These are phyloP conservation scores for Pseudoneurospora amorphoporcata DNA, from an alignment of 495 filamentous ascomycete species.

Conservation along the genomic window DNA sequence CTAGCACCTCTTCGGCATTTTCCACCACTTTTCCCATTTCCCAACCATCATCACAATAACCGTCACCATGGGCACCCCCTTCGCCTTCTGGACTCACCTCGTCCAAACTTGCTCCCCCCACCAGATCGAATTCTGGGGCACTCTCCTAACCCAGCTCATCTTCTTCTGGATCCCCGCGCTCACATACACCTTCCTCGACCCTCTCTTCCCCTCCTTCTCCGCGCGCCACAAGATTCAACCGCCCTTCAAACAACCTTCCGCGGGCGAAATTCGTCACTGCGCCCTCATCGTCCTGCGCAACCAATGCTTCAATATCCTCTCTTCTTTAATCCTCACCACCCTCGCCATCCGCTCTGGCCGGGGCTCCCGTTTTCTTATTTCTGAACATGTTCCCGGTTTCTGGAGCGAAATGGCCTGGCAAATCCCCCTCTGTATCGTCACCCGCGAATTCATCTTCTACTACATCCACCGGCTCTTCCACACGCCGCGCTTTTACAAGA, in stretches of 20 bases:
- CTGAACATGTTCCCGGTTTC: constrained; percentile 22
- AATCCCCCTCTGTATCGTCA: constrained; percentile 33
- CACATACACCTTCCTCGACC: constrained; percentile 33
- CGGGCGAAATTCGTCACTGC: constrained; percentile 36
- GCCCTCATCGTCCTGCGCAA: constrained; percentile 34
- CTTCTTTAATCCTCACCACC: constrained; percentile 27
- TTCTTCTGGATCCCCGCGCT: constrained; percentile 43
- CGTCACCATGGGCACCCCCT: neutral
- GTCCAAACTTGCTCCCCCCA: constrained; percentile 9
- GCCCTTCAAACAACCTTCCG: constrained; percentile 37
- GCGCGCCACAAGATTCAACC: constrained; percentile 47
- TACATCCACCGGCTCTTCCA: constrained; percentile 47
- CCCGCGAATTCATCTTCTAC: constrained; percentile 47
- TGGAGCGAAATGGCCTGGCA: constrained; percentile 28
- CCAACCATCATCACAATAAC: neutral
- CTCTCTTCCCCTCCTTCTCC: constrained; percentile 36
- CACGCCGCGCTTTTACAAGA: constrained; percentile 34
- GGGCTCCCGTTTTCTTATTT: constrained; percentile 28
- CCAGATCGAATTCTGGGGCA: constrained; percentile 33
- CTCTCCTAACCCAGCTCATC: constrained; percentile 33
- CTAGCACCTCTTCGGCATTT: neutral
- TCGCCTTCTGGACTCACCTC: constrained; percentile 11
- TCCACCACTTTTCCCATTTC: neutral
- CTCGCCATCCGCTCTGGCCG: constrained; percentile 4
- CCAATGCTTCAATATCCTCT: constrained; percentile 31